These are phyloP conservation scores for Bipolaris oryzae DNA, from an alignment of 2,329 filamentous ascomycete species.

Conservation along the genomic window DNA sequence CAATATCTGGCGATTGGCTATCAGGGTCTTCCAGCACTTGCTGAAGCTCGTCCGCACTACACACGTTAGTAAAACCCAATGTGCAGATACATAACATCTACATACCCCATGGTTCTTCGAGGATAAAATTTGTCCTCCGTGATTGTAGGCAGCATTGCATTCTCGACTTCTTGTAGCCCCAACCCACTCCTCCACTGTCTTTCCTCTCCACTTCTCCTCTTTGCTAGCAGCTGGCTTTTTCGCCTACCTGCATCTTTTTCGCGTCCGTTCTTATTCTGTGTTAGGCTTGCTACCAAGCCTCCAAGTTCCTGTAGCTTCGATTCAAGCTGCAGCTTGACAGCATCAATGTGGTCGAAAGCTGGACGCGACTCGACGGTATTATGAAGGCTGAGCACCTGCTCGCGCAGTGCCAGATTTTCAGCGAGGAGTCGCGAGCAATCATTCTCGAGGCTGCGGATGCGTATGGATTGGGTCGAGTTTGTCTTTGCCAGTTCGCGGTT, in stretches of 20 bases:
- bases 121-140: slow-evolving; percentile 72
- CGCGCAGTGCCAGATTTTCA: slow-evolving; percentile 77
- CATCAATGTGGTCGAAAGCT: slow-evolving; percentile 69
- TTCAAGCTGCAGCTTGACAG: slow-evolving; percentile 74
- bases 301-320: slow-evolving; percentile 74
- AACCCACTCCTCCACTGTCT: slow-evolving; percentile 61
- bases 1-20: slow-evolving; percentile 71
- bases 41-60: slow-evolving; percentile 65
- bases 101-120: slow-evolving; percentile 71
- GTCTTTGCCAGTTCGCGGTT: slow-evolving; percentile 80
- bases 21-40: slow-evolving; percentile 59
- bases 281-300: slow-evolving; percentile 69
- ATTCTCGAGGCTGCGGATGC: slow-evolving; percentile 76
- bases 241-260: slow-evolving; percentile 25
- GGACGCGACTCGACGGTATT: slow-evolving; percentile 68
- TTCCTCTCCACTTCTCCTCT: slow-evolving; percentile 58
- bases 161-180: slow-evolving; percentile 50
- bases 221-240: slow-evolving; percentile 58
- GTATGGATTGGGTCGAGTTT: slow-evolving; percentile 78
- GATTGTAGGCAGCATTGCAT: slow-evolving; percentile 69
- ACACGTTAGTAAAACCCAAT: slow-evolving; percentile 22
- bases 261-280: slow-evolving; percentile 47
- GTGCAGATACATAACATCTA: slow-evolving; percentile 18
- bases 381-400: slow-evolving; percentile 72
- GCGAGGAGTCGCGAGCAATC: slow-evolving; percentile 75